phyloP scores from a whole-genome alignment of 192 early-diverging fungal species.

The Linderina pennispora region DNA sequence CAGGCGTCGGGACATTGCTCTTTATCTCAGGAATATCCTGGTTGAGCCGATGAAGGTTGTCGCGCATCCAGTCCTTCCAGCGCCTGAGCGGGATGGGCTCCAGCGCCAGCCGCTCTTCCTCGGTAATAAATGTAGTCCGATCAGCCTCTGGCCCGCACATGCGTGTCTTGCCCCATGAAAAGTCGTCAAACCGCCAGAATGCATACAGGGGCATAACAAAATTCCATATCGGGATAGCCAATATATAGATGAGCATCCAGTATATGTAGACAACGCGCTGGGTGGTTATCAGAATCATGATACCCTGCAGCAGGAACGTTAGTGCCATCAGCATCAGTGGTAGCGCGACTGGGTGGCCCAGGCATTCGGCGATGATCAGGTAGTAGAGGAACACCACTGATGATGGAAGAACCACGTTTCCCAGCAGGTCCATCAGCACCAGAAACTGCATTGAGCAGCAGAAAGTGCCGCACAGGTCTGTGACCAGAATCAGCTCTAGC shows the following conservation, averaged over 20 bases:
- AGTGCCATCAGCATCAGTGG: conserved; percentile 69
- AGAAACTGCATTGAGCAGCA: conserved; percentile 95
- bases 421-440: conserved; percentile 70
- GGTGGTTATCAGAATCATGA: conserved; percentile 86
- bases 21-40: too few relatives aligned
- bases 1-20: too few relatives aligned
- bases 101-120: conserved; percentile 33
- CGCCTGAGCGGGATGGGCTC: conserved; percentile 43
- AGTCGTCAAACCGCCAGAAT: conserved; percentile 94
- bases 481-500: conserved; percentile 84
- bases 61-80: conserved; percentile 43
- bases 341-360: conserved; percentile 44
- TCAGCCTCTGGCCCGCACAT: conserved; percentile 51
- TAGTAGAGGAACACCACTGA: conserved; percentile 60
- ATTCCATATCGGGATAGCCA: conserved; percentile 92
- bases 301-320: conserved; percentile 80
- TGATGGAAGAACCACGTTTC: conserved; percentile 68
- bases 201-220: conserved; percentile 91
- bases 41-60: conserved; percentile 12
- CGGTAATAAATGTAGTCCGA: conserved; percentile 49
- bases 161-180: conserved; percentile 79
- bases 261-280: conserved; percentile 73
- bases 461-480: conserved; percentile 94
- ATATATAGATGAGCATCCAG: conserved; percentile 84
- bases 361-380: conserved; percentile 35